Conservation (phyloP, 495 filamentous ascomycete genomes). For the Penicillium subrubescens region DNA sequence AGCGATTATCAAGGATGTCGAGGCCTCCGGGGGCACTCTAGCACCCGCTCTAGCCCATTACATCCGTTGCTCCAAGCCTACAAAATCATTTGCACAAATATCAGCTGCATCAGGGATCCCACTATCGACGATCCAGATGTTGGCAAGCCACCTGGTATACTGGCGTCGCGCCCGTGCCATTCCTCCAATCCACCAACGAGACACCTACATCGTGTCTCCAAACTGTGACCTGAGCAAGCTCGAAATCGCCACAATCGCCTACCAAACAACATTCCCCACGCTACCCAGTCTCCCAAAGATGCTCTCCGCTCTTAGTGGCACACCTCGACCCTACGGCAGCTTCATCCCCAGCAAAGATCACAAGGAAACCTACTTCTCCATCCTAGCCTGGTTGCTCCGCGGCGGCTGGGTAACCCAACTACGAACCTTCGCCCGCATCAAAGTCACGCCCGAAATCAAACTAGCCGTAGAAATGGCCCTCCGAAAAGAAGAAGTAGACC, state of each 20-base stretch:
- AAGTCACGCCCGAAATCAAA: conserved; percentile 53
- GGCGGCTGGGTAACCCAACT: conserved; percentile 92
- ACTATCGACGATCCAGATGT: conserved; percentile 75
- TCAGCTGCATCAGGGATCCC: conserved; percentile 71
- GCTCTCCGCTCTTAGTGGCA: conserved; percentile 72
- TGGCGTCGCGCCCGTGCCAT: conserved; percentile 93
- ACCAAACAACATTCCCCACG: conserved; percentile 74
- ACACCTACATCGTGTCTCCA: conserved; percentile 92
- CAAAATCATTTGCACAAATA: conserved; percentile 81
- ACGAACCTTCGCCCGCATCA: conserved; percentile 83
- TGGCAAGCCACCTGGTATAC: conserved; percentile 90
- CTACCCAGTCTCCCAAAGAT: conserved; percentile 82
- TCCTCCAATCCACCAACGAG: conserved; percentile 82
- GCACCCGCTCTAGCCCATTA: conserved; percentile 77
- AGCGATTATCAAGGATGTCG: conserved; percentile 79
- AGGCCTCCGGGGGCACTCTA: conserved; percentile 70
- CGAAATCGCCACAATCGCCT: conserved; percentile 68
- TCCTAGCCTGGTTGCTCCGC: conserved; percentile 89
- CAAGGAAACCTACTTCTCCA: conserved; percentile 80
- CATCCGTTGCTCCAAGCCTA: conserved; percentile 80
- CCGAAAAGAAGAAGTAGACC: conserved; percentile 48
- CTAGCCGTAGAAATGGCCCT: conserved; percentile 46
- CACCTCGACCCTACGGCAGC: conserved; percentile 74
- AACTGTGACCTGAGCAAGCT: conserved; percentile 82
- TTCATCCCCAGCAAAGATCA: conserved; percentile 90